Evolutionary conservation across 2,329 filamentous ascomycete species (phyloP), one percentile per base, ranked within the genome.

Genomic region (Huntiella abstrusa): DNA sequence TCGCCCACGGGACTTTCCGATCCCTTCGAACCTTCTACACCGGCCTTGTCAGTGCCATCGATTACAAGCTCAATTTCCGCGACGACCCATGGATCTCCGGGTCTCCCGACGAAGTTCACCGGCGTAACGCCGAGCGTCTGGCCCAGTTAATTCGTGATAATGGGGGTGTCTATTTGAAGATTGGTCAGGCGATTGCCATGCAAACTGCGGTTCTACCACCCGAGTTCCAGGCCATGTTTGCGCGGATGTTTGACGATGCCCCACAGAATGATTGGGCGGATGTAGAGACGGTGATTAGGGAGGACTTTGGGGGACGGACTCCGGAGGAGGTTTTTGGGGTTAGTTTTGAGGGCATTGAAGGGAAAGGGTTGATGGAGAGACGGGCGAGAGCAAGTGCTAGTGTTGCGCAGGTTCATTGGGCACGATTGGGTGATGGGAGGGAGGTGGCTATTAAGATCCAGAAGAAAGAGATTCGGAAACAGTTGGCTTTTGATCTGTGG

Each of bases 161-260:
- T 69, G 88, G 91, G 50, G 91, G 91, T 0, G 64, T 98, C 13
- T 98, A 96, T 58, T 69, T 96, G 58, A 98, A 98, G 70, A 95
- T 98, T 49, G 91, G 91, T 1, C 91, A 98, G 67, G 91, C 91
- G 4, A 88, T 98, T 54, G 91, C 88, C 11, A 96, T 96, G 91
- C 91, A 98, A 68, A 88, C 83, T 54, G 88, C 88, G 0, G 78
- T 96, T 19, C 65, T 98, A 51, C 91, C 91, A 19, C 83, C 87
- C 0, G 86, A 94, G 61, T 96, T 96, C 55, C 86, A 94, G 66
- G 78, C 80, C 56, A 96, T 95, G 86, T 98, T 98, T 58, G 70
- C 80, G 16, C 74, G 81, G 56, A 95, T 98, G 85, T 98, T 96
- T 59, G 91, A 96, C 59, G 88, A 96, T 65, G 91, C 91, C 52